Conservation (phyloP, 805 yeast genomes). For the Wickerhamiella azymoides region DNA sequence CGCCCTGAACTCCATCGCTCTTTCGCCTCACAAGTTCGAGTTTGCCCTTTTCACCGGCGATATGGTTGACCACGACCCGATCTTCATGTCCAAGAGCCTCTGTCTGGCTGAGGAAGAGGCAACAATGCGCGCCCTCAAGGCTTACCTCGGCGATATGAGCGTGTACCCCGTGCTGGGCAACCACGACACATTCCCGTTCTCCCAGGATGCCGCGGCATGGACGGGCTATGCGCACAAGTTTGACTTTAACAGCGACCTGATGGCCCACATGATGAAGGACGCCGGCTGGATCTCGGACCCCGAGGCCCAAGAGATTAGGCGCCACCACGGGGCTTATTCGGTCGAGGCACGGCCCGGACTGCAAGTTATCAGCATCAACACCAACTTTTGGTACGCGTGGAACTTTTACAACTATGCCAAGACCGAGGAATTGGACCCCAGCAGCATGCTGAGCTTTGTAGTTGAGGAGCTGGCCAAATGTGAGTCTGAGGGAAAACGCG, state of each 20-base stretch:
- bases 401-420: constrained; percentile 44
- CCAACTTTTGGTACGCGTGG: constrained; percentile 53
- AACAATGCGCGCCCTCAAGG: constrained; percentile 40
- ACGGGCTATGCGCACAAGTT: constrained; percentile 33
- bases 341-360: constrained; percentile 42
- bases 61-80: constrained; percentile 49
- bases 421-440: constrained; percentile 40
- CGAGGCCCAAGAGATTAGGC: constrained; percentile 26
- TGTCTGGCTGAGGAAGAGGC: constrained; percentile 41
- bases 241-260: constrained; percentile 35
- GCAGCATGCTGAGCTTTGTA: constrained; percentile 49
- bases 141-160: constrained; percentile 36
- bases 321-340: constrained; percentile 51
- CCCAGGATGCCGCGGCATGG: constrained; percentile 45
- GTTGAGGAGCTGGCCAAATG: constrained; percentile 48
- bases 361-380: constrained; percentile 48
- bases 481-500: constrained; percentile 44
- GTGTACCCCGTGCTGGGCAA: constrained; percentile 53
- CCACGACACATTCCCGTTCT: constrained; percentile 62
- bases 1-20: constrained; percentile 34
- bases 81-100: constrained; percentile 34
- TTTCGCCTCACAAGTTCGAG: constrained; percentile 32
- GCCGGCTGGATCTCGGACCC: constrained; percentile 32
- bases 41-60: constrained; percentile 64
- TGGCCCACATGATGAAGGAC: constrained; percentile 37